A percentile compares a stretch with the other conserved stretches of the same genome.
These are phyloP conservation scores for Paraconiothyrium brasiliense DNA, from an alignment of 2,329 filamentous ascomycete species.

Conservation along the genomic window DNA sequence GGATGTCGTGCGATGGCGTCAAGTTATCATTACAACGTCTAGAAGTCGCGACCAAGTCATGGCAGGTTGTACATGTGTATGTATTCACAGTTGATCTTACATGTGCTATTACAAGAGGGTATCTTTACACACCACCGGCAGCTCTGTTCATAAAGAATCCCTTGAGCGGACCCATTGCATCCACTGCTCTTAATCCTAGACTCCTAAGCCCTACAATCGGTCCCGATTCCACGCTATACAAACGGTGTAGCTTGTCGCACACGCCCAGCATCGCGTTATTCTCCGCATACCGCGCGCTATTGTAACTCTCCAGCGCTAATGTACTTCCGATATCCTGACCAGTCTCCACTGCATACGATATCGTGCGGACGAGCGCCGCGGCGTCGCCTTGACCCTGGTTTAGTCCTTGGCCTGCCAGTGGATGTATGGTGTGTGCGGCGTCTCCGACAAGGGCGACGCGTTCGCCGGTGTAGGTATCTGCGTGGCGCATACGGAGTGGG, in stretches of 20 bases:
- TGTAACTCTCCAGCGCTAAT: slow-evolving; percentile 83
- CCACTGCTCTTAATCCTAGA: slow-evolving; percentile 77
- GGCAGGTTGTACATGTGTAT: neutral
- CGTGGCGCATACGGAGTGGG: slow-evolving; percentile 88
- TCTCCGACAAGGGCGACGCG: slow-evolving; percentile 93
- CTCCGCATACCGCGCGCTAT: slow-evolving; percentile 78
- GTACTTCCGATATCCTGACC: slow-evolving; percentile 87
- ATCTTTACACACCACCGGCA: slow-evolving; percentile 47
- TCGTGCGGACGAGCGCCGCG: slow-evolving; percentile 76
- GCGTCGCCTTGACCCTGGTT: slow-evolving; percentile 94
- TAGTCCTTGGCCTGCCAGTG: slow-evolving; percentile 90
- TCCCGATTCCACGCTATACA: slow-evolving; percentile 83
- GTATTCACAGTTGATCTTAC: neutral
- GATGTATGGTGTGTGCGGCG: slow-evolving; percentile 94
- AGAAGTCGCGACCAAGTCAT: too few relatives aligned
- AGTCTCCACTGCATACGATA: slow-evolving; percentile 79
- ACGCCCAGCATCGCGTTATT: slow-evolving; percentile 82
- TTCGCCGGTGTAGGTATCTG: slow-evolving; percentile 90
- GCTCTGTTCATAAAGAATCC: slow-evolving; percentile 82
- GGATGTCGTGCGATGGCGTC: too few relatives aligned
- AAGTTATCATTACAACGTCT: too few relatives aligned
- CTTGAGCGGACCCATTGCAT: slow-evolving; percentile 79
- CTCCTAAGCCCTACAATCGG: slow-evolving; percentile 83
- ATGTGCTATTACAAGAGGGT: neutral
- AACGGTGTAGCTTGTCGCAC: slow-evolving; percentile 89